Conservation (phyloP, 768 basidiomycete species). For the Tylopilus subfusipes region DNA sequence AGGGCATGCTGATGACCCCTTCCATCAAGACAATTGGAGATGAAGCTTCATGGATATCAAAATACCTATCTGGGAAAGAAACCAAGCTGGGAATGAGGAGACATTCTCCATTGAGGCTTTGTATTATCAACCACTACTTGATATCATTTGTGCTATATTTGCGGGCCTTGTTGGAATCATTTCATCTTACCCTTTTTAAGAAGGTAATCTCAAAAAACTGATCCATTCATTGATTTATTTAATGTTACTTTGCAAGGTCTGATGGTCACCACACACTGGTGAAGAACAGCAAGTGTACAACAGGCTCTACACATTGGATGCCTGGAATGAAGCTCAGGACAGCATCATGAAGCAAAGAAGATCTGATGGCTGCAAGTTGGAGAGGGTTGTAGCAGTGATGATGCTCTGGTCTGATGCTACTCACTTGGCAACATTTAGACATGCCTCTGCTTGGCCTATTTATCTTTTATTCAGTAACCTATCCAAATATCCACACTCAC, state of each 20-base stretch:
- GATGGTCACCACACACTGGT: not conserved
- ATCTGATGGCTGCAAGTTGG: not conserved
- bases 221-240: not conserved
- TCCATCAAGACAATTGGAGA: not conserved
- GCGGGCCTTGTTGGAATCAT: not conserved
- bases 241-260: not conserved
- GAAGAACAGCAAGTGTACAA: not conserved
- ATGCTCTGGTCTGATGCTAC: not conserved
- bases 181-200: constrained; percentile 26
- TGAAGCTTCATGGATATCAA: not conserved
- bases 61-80: constrained; percentile 1
- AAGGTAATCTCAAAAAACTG: not conserved
- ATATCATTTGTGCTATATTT: not conserved
- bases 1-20: not conserved
- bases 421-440: not conserved
- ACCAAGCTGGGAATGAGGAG: constrained; percentile 3
- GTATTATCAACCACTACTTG: constrained; percentile 17
- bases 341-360: too few relatives aligned
- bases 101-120: constrained; percentile 29
- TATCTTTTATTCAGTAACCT: not conserved
- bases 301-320: not conserved
- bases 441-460: not conserved
- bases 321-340: not conserved
- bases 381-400: not conserved
- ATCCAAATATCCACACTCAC: not conserved